Base-by-base conservation (phyloP, 192 early-diverging fungal genomes). In the Coemansia sp. region DNA sequence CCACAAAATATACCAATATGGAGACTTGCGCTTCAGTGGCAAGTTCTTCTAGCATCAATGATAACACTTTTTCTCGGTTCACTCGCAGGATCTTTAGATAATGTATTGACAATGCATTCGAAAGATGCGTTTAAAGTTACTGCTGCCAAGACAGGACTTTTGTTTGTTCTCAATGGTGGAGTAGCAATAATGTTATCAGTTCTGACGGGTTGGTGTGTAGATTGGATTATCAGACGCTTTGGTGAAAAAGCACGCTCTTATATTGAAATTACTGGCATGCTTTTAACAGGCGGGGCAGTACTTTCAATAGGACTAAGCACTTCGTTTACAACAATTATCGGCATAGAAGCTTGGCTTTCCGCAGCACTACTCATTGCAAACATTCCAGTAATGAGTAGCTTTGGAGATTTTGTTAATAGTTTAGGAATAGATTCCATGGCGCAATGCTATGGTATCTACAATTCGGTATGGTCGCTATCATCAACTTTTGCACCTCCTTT, bases 301-400 rank as follows among this genome's bases (percentile, higher is more conserved):
- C 31, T 72, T 6, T 51, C 57, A 9, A 66, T 80, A 14, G 78
- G 72, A 10, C 66, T 74, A 24, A 63, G 78, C 55, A 66, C 61
- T n/a, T 68, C 72, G 31, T 80, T 80, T 55, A 56, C 20, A 2
- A 69, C 61, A 55, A 51, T 71, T 1, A 25, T 68, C 11, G 78
- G 72, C 10, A 31, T 64, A 0, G 63, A 72, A 22, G 52, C 70
- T 0, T 66, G 66, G 66, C 54, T 80, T 36, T 61, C 72, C 0
- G 54, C 59, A 11, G 22, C 63, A 3, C 20, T 71, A 5, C 36
- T 80, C 8, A 6, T 72, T 19, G 72, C 75, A 2, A 80, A 75
- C 51, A 74, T 80, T 11, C 72, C 78, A 10, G 78, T 80, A 9
- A 80, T 80, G 78, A 80, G 78, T 51, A 80, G 78, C 46, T 80